Percentiles rank a stretch among this genome's conserved stretches.
These are phyloP conservation scores for Saccharomyces hybrid DNA, from an alignment of 1,139 yeast species.

Conservation along the genomic window DNA sequence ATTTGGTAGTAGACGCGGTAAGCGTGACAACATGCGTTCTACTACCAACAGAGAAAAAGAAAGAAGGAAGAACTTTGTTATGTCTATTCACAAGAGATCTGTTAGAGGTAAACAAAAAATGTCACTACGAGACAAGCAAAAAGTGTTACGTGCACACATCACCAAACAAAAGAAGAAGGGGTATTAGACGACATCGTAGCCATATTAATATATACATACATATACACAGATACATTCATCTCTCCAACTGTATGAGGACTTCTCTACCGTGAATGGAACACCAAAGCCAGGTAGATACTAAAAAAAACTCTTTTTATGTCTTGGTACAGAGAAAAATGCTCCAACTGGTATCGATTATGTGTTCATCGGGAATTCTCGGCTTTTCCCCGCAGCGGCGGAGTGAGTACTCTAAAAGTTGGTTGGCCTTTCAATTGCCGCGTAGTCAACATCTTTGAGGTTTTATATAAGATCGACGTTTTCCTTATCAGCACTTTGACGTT, in stretches of 20 bases:
- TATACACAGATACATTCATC: neutral
- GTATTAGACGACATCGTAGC: constrained; percentile 26
- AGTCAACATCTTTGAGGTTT: neutral
- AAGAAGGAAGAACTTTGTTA: constrained; percentile 95
- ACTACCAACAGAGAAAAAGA: constrained; percentile 96
- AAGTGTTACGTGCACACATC: constrained; percentile 75
- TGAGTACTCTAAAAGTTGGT: neutral
- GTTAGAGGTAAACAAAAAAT: constrained; percentile 91
- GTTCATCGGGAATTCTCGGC: neutral
- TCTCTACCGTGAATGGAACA: neutral
- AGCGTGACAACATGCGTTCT: constrained; percentile 68
- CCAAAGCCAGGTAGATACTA: neutral
- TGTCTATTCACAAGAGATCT: constrained; percentile 93
- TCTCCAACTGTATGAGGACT: neutral
- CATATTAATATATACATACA: neutral
- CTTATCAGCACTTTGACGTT: neutral
- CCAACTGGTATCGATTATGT: neutral
- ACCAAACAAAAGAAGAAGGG: constrained; percentile 87
- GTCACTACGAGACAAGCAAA: constrained; percentile 86
- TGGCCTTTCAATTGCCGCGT: neutral
- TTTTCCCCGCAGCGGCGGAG: constrained; percentile 1
- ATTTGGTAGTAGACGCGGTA: constrained; percentile 82
- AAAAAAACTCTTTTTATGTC: neutral
- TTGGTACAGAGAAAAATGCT: neutral
- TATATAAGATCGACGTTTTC: neutral